phyloP scores from a whole-genome alignment of 129 eudicot species.

The Rutidosis leptorrhynchoides region DNA sequence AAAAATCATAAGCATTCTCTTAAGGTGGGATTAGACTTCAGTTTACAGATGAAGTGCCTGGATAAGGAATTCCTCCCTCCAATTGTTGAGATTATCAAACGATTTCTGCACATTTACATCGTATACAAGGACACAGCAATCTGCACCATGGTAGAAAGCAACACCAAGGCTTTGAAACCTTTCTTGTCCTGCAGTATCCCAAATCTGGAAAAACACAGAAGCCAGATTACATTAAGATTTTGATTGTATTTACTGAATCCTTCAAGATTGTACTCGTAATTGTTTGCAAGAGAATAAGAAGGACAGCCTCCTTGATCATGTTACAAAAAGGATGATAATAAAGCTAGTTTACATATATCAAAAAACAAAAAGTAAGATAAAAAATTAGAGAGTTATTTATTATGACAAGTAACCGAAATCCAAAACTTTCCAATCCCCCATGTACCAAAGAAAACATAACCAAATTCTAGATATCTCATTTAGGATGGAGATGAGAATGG shows the following conservation, averaged over 20 bases:
- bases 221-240: neutral
- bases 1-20: neutral
- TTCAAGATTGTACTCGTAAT: no score
- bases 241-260: no score
- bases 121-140: constrained; percentile 20
- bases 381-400: neutral
- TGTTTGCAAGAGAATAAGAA: no score
- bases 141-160: constrained; percentile 24
- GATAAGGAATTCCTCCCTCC: constrained; percentile 23
- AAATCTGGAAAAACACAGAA: constrained; percentile 8
- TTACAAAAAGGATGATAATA: neutral
- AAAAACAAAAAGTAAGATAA: neutral
- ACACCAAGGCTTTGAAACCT: constrained; percentile 27
- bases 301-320: neutral
- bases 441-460: neutral
- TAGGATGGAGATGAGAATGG: neutral
- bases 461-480: neutral
- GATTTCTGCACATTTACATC: constrained; percentile 20
- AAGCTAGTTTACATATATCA: neutral
- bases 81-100: constrained; percentile 19
- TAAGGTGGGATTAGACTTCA: neutral
- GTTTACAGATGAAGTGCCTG: constrained; percentile 10
- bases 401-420: neutral
- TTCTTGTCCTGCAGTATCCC: constrained; percentile 28
- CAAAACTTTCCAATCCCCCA: neutral